A percentile compares a stretch with the other conserved stretches of the same genome.
Conservation (phyloP, 2,329 filamentous ascomycete species). For the Neurospora sp. region DNA sequence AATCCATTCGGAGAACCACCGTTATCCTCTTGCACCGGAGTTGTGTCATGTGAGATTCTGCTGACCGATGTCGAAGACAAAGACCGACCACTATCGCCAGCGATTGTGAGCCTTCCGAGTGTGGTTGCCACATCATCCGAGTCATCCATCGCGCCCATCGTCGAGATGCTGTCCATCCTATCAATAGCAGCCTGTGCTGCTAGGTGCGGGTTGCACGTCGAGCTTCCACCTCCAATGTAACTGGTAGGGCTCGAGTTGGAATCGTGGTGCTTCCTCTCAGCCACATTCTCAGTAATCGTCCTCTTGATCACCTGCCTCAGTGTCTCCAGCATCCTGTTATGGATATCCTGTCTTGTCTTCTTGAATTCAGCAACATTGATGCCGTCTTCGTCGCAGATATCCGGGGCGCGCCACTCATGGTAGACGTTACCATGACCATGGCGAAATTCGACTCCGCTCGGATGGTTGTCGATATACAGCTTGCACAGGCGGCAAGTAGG, state of each 20-base stretch:
- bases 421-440: constrained; percentile 28
- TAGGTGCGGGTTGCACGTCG: not conserved
- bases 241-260: not conserved
- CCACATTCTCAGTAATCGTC: constrained; percentile 2
- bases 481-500: constrained; percentile 29
- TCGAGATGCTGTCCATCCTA: not conserved
- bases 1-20: not conserved
- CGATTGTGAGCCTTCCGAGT: not conserved
- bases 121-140: not conserved
- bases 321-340: constrained; percentile 6
- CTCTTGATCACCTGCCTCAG: constrained; percentile 6
- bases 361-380: not conserved
- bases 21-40: not conserved
- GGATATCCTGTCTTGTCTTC: not conserved
- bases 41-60: not conserved
- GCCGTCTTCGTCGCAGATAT: constrained; percentile 14
- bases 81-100: not conserved
- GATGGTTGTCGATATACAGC: constrained; percentile 25
- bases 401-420: constrained; percentile 27
- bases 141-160: not conserved
- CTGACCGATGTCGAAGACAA: not conserved
- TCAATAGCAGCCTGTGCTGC: not conserved
- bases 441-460: constrained; percentile 20
- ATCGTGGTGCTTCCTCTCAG: constrained; percentile 7
- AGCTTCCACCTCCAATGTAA: not conserved